A percentile compares a stretch with the other conserved stretches of the same genome.
Evolutionary conservation across 2,329 filamentous ascomycete species (phyloP).

Genomic region (Apiospora arundinis): DNA sequence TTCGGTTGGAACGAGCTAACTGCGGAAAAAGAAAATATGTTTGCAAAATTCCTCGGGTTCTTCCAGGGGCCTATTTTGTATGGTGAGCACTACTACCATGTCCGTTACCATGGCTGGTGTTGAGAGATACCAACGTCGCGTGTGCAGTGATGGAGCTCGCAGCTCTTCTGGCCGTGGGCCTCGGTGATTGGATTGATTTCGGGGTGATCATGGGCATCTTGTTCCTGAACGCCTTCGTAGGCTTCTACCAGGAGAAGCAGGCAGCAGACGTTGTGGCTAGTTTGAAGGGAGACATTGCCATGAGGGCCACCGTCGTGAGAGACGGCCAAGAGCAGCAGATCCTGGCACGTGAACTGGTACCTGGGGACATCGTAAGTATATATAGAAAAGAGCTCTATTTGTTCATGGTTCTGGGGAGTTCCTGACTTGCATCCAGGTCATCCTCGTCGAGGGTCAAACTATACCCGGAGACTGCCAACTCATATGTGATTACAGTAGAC

Average conservation of each 20-base stretch:
- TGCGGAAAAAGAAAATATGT: constrained; percentile 74
- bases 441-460: constrained; percentile 55
- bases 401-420: not conserved
- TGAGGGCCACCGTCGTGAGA: constrained; percentile 73
- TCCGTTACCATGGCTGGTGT: constrained; percentile 34
- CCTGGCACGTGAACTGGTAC: constrained; percentile 75
- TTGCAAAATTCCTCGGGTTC: constrained; percentile 73
- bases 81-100: constrained; percentile 56
- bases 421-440: not conserved
- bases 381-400: constrained; percentile 26
- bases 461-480: constrained; percentile 72
- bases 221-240: constrained; percentile 75
- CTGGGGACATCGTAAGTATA: constrained; percentile 72
- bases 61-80: constrained; percentile 76
- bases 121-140: constrained; percentile 19
- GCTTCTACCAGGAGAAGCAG: constrained; percentile 84
- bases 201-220: constrained; percentile 81
- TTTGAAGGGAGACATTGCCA: constrained; percentile 79
- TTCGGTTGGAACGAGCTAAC: constrained; percentile 73
- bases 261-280: constrained; percentile 77
- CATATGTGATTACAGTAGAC: constrained; percentile 75
- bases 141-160: constrained; percentile 75
- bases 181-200: constrained; percentile 78
- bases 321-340: constrained; percentile 72
- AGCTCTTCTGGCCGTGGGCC: constrained; percentile 75